These are phyloP conservation scores for Neofusicoccum ribis DNA, from an alignment of 2,329 filamentous ascomycete species.

Conservation along the genomic window DNA sequence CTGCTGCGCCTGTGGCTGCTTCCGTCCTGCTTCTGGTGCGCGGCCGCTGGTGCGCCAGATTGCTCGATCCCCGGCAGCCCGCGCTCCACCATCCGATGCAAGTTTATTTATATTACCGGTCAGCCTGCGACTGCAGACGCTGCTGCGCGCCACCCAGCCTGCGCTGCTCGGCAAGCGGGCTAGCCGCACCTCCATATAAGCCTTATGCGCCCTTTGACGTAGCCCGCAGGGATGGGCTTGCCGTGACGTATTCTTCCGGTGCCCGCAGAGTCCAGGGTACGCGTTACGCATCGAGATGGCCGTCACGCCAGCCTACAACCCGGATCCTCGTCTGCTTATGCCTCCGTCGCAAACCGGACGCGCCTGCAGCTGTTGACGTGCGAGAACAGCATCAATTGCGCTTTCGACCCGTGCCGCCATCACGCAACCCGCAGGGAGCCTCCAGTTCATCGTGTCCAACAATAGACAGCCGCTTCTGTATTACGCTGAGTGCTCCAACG, in stretches of 20 bases:
- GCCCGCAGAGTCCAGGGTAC: not conserved
- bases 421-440: not conserved
- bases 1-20: not conserved
- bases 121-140: not conserved
- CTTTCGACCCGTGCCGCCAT: not conserved
- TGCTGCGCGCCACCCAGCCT: not conserved
- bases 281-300: not conserved
- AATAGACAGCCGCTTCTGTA: slow-evolving; percentile 14
- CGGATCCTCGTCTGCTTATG: slow-evolving; percentile 14
- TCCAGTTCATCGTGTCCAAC: not conserved
- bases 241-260: slow-evolving; percentile 4
- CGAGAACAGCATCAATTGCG: not conserved
- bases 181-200: slow-evolving; percentile 7
- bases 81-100: not conserved
- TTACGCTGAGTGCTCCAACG: slow-evolving; percentile 5
- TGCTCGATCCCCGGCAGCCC: not conserved
- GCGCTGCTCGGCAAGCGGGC: slow-evolving; percentile 1
- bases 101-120: slow-evolving; percentile 17
- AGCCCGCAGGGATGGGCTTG: not conserved
- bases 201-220: not conserved
- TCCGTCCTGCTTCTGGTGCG: not conserved
- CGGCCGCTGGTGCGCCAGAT: not conserved
- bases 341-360: not conserved
- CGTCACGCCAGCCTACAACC: not conserved
- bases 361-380: too few species aligned